Percentiles rank a stretch among this genome's conserved stretches.
phyloP scores from a whole-genome alignment of 495 filamentous ascomycete species.

The Echria macrotheca region DNA sequence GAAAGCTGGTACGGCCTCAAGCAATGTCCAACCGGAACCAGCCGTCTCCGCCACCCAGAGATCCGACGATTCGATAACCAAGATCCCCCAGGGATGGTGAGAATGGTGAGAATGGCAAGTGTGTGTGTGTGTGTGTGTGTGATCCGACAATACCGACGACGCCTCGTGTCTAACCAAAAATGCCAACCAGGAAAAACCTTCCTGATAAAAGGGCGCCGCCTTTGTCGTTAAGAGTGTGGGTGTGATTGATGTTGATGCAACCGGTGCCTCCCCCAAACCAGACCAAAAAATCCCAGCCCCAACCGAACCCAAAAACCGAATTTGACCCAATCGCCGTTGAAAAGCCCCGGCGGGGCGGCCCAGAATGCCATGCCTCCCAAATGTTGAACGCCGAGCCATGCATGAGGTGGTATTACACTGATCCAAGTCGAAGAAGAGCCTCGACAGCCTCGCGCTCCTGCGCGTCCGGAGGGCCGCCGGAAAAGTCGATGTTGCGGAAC shows the following conservation, averaged over 20 bases:
- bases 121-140: no score
- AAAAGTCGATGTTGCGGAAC: conserved; percentile 44
- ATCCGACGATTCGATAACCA: background rate
- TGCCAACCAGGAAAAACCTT: background rate
- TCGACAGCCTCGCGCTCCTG: conserved; percentile 82
- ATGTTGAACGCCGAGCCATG: conserved; percentile 44
- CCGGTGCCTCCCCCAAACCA: conserved; percentile 5
- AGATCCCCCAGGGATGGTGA: background rate
- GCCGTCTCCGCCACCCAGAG: no score
- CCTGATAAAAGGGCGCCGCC: conserved; percentile 4
- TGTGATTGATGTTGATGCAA: conserved; percentile 5
- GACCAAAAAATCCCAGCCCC: conserved; percentile 7
- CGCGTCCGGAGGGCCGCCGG: conserved; percentile 49
- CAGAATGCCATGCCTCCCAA: conserved; percentile 9
- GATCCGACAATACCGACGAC: background rate
- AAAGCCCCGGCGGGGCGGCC: conserved; percentile 13
- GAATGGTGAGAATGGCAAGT: background rate
- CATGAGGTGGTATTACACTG: conserved; percentile 61
- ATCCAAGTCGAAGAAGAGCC: conserved; percentile 77
- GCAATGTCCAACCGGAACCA: conserved; percentile 4
- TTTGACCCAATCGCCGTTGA: conserved; percentile 10
- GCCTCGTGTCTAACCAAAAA: conserved; percentile 7
- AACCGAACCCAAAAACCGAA: conserved; percentile 11
- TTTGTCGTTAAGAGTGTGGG: background rate
- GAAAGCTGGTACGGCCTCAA: background rate